Percentiles rank a stretch among this genome's conserved stretches.
phyloP scores from a whole-genome alignment of 176 grass and related monocot genomes.

The Triticum turgidum region DNA sequence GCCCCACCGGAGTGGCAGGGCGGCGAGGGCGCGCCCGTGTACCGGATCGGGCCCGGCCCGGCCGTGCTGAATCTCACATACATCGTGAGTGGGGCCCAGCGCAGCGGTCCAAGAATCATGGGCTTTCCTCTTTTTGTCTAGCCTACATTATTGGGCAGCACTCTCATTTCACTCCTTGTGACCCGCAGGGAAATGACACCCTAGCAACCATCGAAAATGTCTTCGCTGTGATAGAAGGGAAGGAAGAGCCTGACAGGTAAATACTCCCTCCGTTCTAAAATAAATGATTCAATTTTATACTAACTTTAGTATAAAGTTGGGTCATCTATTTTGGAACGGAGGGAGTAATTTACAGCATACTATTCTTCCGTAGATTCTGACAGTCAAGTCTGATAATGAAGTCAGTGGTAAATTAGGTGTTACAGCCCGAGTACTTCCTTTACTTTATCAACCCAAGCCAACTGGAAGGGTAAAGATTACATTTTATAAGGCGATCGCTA shows the following conservation, averaged over 20 bases:
- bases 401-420: neutral
- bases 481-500: no score
- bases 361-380: neutral
- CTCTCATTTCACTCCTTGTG: neutral
- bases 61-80: slow-evolving; percentile 80
- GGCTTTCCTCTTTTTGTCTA: neutral
- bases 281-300: no score
- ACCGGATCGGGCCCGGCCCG: slow-evolving; percentile 74
- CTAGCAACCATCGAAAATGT: slow-evolving; percentile 84
- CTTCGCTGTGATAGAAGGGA: slow-evolving; percentile 82
- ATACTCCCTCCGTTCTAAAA: no score
- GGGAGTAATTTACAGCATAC: neutral
- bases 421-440: no score
- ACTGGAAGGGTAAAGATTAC: neutral
- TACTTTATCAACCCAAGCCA: neutral
- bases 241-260: slow-evolving; percentile 87
- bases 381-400: neutral
- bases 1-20: slow-evolving; percentile 86
- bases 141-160: neutral
- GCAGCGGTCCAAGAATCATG: neutral
- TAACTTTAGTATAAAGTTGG: no score
- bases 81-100: slow-evolving; percentile 40
- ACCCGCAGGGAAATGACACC: slow-evolving; percentile 67
- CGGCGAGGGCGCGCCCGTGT: slow-evolving; percentile 46
- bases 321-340: no score